These are phyloP conservation scores for Mucor indicus DNA, from an alignment of 371 early-diverging fungal species.

Conservation along the genomic window DNA sequence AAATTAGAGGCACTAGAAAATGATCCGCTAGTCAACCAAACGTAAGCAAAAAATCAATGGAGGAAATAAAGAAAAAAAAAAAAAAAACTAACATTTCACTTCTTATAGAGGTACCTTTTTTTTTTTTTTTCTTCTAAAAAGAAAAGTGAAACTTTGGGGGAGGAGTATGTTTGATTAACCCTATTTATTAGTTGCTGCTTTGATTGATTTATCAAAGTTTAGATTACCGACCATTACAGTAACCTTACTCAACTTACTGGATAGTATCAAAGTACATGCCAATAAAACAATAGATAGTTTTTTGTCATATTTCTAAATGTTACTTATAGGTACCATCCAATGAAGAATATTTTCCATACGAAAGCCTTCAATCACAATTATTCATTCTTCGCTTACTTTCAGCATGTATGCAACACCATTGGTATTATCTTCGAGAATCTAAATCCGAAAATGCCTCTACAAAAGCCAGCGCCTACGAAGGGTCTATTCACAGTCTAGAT, in stretches of 20 bases:
- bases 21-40: constrained; percentile 65
- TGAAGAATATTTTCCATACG: constrained; percentile 55
- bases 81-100: no score
- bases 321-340: constrained; percentile 25
- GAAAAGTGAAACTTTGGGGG: no score
- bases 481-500: constrained; percentile 19
- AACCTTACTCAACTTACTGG: constrained; percentile 52
- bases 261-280: constrained; percentile 65
- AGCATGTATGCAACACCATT: constrained; percentile 72
- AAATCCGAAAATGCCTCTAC: constrained; percentile 24
- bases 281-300: constrained; percentile 1
- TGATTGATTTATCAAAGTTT: constrained; percentile 67
- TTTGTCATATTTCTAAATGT: neutral
- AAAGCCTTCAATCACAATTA: constrained; percentile 71
- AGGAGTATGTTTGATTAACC: no score
- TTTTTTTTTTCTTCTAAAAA: no score
- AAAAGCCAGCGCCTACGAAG: constrained; percentile 14
- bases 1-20: constrained; percentile 52
- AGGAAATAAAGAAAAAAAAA: no score
- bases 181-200: constrained; percentile 42
- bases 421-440: constrained; percentile 57
- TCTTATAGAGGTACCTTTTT: neutral
- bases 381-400: constrained; percentile 70
- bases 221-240: constrained; percentile 57
- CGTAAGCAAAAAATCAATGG: no score